These are phyloP conservation scores for Fusarium foetens DNA, from an alignment of 2,329 filamentous ascomycete species.

Conservation along the genomic window DNA sequence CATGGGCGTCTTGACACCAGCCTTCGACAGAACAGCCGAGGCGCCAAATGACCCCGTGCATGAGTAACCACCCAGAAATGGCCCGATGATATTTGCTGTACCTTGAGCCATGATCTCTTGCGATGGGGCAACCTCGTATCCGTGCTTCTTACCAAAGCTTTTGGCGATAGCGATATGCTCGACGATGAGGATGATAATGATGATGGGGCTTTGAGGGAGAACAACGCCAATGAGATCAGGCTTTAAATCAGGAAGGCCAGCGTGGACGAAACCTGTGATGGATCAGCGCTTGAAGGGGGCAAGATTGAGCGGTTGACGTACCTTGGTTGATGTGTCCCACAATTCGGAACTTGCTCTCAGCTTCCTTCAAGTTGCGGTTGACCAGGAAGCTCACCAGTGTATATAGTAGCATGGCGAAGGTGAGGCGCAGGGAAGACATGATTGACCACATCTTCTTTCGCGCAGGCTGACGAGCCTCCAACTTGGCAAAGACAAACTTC, in stretches of 20 bases:
- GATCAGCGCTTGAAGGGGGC: conserved; percentile 10
- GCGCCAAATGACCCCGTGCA: conserved; percentile 65
- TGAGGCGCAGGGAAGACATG: conserved; percentile 77
- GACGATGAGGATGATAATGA: conserved; percentile 80
- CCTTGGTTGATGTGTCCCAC: conserved; percentile 73
- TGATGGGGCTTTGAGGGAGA: conserved; percentile 72
- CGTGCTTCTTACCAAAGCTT: conserved; percentile 81
- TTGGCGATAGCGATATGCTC: conserved; percentile 88
- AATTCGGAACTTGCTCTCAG: conserved; percentile 67
- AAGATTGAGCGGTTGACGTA: conserved; percentile 28
- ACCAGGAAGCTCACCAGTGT: conserved; percentile 77
- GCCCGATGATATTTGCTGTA: conserved; percentile 78
- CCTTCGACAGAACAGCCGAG: conserved; percentile 86
- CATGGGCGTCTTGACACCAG: conserved; percentile 81
- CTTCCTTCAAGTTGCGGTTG: conserved; percentile 63
- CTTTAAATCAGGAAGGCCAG: conserved; percentile 63
- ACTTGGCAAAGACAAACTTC: conserved; percentile 66
- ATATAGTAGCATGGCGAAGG: conserved; percentile 80
- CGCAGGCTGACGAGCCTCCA: conserved; percentile 69
- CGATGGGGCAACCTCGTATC: conserved; percentile 81
- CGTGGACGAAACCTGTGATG: not conserved
- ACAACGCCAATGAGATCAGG: conserved; percentile 66
- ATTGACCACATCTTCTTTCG: conserved; percentile 76
- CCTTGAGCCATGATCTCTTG: conserved; percentile 84
- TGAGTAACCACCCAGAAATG: conserved; percentile 71